A percentile compares a stretch with the other conserved stretches of the same genome.
These are phyloP conservation scores for Aspergillus luchuensis DNA, from an alignment of 2,329 filamentous ascomycete species.

Conservation along the genomic window DNA sequence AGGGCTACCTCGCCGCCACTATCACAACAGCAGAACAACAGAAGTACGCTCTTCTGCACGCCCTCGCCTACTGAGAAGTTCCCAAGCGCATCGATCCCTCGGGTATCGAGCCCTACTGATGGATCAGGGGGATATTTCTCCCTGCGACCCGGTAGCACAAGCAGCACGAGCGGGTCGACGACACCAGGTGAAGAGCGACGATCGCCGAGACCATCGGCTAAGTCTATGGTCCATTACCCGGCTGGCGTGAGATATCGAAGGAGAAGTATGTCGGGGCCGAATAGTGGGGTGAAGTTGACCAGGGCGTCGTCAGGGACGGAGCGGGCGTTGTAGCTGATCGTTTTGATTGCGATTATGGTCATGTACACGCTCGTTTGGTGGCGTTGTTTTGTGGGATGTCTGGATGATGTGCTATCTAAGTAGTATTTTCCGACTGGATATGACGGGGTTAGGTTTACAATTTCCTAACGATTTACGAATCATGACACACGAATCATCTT, in stretches of 20 bases:
- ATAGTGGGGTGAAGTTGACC: background rate
- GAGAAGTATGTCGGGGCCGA: slow-evolving; percentile 6
- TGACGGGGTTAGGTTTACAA: no score
- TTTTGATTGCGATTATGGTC: background rate
- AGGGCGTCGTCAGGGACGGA: background rate
- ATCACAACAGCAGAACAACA: background rate
- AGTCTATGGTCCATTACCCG: slow-evolving; percentile 4
- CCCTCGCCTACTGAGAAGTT: background rate
- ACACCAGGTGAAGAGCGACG: slow-evolving; percentile 2
- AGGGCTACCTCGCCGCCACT: background rate
- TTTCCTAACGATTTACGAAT: background rate
- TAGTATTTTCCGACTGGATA: no score
- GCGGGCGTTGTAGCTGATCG: background rate
- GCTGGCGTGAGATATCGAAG: background rate
- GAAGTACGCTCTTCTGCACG: background rate
- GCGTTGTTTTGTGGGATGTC: background rate
- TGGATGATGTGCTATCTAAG: background rate
- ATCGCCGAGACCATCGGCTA: background rate
- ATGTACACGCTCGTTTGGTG: background rate
- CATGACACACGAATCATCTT: background rate
- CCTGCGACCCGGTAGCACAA: background rate
- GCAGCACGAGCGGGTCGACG: background rate
- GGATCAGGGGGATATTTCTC: background rate
- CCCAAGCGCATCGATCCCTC: background rate
- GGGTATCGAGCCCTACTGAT: background rate